Percentiles rank a stretch among this genome's conserved stretches.
phyloP scores from a whole-genome alignment of 805 yeast species.

The Yarrowia sp. region DNA sequence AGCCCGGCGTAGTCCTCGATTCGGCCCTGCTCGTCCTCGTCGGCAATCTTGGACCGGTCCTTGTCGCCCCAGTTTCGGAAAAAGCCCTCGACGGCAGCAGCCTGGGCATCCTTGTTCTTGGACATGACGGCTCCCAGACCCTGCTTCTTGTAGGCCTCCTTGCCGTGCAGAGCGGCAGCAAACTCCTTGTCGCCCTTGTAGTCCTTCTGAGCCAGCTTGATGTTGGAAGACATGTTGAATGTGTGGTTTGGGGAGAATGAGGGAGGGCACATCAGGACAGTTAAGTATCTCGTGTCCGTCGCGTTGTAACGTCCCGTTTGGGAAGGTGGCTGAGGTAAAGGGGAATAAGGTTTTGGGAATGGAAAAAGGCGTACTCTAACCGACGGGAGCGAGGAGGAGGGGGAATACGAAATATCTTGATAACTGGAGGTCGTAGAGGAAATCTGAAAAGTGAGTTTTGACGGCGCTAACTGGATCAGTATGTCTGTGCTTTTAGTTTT shows the following conservation, averaged over 20 bases:
- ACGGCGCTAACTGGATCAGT: background rate
- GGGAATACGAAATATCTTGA: background rate
- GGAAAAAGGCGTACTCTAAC: background rate
- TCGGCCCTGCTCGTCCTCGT: conserved; percentile 60
- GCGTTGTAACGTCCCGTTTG: conserved; percentile 15
- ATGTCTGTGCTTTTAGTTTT: no score
- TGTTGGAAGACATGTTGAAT: conserved; percentile 41
- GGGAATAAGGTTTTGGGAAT: background rate
- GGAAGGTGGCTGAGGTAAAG: background rate
- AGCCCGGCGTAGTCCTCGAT: conserved; percentile 85
- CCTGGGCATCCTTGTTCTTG: conserved; percentile 80
- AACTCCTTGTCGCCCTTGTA: conserved; percentile 70
- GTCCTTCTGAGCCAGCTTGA: conserved; percentile 60
- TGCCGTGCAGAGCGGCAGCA: conserved; percentile 87
- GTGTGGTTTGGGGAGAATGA: background rate
- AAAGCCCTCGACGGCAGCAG: conserved; percentile 85
- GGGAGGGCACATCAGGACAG: background rate
- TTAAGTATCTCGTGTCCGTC: conserved; percentile 19
- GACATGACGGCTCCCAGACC: conserved; percentile 80
- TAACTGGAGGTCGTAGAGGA: background rate
- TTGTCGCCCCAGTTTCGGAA: conserved; percentile 98
- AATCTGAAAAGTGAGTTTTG: background rate
- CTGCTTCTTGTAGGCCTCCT: conserved; percentile 63
- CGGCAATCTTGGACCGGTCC: conserved; percentile 66
- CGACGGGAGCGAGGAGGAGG: conserved; percentile 24